A percentile compares a stretch with the other conserved stretches of the same genome.
Conservation (phyloP, 441 rosid species). For the Euphorbia celastroides region DNA sequence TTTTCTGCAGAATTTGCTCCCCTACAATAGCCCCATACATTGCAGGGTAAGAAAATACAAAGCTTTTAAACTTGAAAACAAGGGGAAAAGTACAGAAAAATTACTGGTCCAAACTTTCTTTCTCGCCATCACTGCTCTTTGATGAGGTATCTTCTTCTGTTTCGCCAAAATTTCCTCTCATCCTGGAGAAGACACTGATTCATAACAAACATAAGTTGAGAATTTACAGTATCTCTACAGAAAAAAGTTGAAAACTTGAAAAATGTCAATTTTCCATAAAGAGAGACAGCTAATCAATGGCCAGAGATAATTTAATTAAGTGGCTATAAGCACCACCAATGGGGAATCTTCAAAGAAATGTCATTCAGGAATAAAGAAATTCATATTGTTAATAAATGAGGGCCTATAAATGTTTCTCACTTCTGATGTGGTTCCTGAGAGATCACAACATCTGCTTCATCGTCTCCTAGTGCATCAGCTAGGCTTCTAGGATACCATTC, state of each 20-base stretch:
- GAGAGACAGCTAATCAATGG: background rate
- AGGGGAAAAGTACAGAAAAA: background rate
- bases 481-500: slow-evolving; percentile 71
- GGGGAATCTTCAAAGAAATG: slow-evolving; percentile 3
- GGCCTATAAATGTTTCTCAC: slow-evolving; percentile 15
- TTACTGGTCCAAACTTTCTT: slow-evolving; percentile 26
- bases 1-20: slow-evolving; percentile 32
- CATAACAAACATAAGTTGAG: background rate
- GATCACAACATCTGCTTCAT: slow-evolving; percentile 92
- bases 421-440: slow-evolving; percentile 48
- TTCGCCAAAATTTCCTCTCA: slow-evolving; percentile 19
- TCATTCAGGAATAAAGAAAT: slow-evolving; percentile 7
- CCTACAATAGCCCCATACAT: slow-evolving; percentile 43
- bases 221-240: background rate
- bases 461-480: slow-evolving; percentile 98
- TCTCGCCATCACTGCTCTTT: slow-evolving; percentile 16
- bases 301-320: background rate
- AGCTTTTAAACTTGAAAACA: background rate
- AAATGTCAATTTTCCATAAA: slow-evolving; percentile 8
- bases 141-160: slow-evolving; percentile 21
- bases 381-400: background rate
- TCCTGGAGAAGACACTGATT: slow-evolving; percentile 21
- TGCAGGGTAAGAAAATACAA: slow-evolving; percentile 9
- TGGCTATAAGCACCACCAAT: slow-evolving; percentile 3
- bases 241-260: slow-evolving; percentile 6